These are phyloP conservation scores for Bipolaris gigantea DNA, from an alignment of 2,329 filamentous ascomycete species.

Conservation along the genomic window DNA sequence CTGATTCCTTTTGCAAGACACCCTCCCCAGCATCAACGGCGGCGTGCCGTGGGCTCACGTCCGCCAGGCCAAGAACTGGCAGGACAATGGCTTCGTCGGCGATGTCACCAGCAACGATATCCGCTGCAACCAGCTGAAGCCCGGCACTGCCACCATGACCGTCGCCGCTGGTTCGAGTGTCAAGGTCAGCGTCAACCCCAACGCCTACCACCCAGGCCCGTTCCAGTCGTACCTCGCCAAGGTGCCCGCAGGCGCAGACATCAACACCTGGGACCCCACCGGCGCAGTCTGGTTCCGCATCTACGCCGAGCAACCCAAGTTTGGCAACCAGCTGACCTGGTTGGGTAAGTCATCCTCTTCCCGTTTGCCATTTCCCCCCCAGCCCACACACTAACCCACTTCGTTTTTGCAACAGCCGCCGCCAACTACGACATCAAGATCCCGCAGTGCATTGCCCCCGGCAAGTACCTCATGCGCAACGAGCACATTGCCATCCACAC, in stretches of 20 bases:
- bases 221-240: conserved; percentile 46
- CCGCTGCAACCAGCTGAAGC: conserved; percentile 31
- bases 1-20: conserved; percentile 5
- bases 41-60: conserved; percentile 7
- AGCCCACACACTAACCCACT: background rate
- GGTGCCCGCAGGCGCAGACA: conserved; percentile 36
- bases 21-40: conserved; percentile 11
- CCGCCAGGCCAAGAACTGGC: conserved; percentile 15
- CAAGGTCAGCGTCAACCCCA: conserved; percentile 33
- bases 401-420: background rate
- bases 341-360: background rate
- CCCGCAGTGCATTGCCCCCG: conserved; percentile 45
- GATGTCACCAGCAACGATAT: conserved; percentile 27
- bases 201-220: conserved; percentile 39
- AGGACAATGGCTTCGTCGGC: conserved; percentile 15
- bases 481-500: conserved; percentile 54
- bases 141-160: conserved; percentile 11
- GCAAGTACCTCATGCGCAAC: conserved; percentile 51
- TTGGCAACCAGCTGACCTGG: conserved; percentile 12
- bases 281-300: conserved; percentile 45
- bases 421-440: conserved; percentile 37
- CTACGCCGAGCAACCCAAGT: conserved; percentile 17
- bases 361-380: background rate
- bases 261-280: conserved; percentile 36
- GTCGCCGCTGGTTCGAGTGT: conserved; percentile 34